Conservation (phyloP, 306 rosid genomes). For the Phaseolus lunatus region DNA sequence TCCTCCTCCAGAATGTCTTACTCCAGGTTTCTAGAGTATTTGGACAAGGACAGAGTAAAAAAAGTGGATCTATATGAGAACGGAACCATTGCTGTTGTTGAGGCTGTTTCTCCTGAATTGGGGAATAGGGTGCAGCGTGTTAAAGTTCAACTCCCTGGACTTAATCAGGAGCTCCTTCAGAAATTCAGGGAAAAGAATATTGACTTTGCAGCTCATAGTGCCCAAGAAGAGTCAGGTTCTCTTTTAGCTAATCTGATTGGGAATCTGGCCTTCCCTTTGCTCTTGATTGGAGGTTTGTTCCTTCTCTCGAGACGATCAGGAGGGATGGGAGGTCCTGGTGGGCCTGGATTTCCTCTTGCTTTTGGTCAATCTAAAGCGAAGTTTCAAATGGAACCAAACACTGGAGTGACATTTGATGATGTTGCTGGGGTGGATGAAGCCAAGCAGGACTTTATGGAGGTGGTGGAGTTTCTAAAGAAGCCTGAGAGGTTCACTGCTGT, state of each 20-base stretch:
- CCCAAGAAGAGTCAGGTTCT: conserved; percentile 97
- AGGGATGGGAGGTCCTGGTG: conserved; percentile 99
- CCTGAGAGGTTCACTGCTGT: conserved; percentile 98
- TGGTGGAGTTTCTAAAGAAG: conserved; percentile 96
- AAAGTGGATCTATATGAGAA: conserved; percentile 95
- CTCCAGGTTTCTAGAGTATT: conserved; percentile 94
- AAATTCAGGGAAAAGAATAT: conserved; percentile 95
- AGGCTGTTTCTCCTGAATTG: conserved; percentile 95
- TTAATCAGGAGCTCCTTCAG: conserved; percentile 97
- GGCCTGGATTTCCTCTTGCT: conserved; percentile 89
- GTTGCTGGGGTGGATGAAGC: conserved; percentile 99
- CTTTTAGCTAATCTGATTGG: conserved; percentile 87
- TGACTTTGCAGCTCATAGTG: conserved; percentile 98
- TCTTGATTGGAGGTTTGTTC: conserved; percentile 90
- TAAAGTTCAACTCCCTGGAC: conserved; percentile 95
- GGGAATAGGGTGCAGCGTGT: conserved; percentile 94
- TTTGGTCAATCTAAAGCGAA: conserved; percentile 99
- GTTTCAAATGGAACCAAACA: conserved; percentile 98
- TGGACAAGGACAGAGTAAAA: conserved; percentile 92
- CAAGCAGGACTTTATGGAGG: conserved; percentile 99
- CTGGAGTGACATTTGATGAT: conserved; percentile 99
- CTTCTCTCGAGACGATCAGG: conserved; percentile 94
- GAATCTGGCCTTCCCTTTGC: conserved; percentile 90
- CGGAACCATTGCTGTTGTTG: conserved; percentile 96
- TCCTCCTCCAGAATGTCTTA: conserved; percentile 99